These are phyloP conservation scores for Sordariomycetes sp. DNA, from an alignment of 2,329 filamentous ascomycete species.

Conservation along the genomic window DNA sequence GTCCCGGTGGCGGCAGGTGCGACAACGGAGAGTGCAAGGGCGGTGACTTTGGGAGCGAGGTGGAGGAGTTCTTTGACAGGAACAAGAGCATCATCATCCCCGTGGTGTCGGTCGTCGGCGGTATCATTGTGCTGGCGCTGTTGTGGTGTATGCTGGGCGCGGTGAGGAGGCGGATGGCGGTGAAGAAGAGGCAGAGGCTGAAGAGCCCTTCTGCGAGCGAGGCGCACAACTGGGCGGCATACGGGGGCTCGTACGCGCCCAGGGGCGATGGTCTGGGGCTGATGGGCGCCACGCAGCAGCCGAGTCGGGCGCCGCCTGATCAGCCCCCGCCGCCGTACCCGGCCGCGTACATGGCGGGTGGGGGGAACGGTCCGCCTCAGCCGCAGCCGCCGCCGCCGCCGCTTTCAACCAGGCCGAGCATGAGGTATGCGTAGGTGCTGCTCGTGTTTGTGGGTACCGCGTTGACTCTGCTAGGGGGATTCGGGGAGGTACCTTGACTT, in stretches of 20 bases:
- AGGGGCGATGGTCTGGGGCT: background rate
- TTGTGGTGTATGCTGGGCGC: slow-evolving; percentile 50
- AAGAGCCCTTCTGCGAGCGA: background rate
- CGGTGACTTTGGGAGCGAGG: slow-evolving; percentile 53
- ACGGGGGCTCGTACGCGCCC: background rate
- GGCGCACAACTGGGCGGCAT: background rate
- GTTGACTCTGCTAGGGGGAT: background rate
- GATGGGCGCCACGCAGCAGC: background rate
- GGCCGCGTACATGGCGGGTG: background rate
- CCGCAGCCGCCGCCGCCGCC: background rate
- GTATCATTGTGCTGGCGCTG: slow-evolving; percentile 56
- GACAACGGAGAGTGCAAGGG: slow-evolving; percentile 66
- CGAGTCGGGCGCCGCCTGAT: background rate
- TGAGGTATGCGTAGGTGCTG: slow-evolving; percentile 2
- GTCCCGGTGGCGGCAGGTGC: slow-evolving; percentile 69
- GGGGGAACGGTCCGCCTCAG: background rate
- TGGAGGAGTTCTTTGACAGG: slow-evolving; percentile 60
- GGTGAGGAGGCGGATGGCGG: slow-evolving; percentile 14
- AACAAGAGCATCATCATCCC: slow-evolving; percentile 78
- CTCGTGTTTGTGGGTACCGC: background rate
- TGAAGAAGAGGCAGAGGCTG: slow-evolving; percentile 12
- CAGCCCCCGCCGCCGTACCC: slow-evolving; percentile 4
- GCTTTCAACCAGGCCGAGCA: background rate
- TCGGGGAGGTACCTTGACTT: background rate
- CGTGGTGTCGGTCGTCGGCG: slow-evolving; percentile 57